Conservation (phyloP, 345 rosid genomes). For the Heritiera fomes region DNA sequence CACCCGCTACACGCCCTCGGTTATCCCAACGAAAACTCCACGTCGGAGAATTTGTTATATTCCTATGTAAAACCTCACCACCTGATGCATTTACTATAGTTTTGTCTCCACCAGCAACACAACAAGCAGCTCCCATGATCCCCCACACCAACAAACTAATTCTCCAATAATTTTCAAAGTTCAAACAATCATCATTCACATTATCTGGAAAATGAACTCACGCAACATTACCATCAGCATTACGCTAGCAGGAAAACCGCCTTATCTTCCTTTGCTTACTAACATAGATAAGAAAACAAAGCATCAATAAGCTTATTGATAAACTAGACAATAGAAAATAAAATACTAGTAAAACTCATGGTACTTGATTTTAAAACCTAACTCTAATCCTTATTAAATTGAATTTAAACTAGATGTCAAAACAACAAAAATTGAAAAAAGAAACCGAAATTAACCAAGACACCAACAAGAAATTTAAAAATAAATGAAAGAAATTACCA, state of each 20-base stretch:
- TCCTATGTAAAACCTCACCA: slow-evolving; percentile 60
- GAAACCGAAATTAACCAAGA: not conserved
- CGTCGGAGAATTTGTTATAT: slow-evolving; percentile 74
- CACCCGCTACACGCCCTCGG: slow-evolving; percentile 96
- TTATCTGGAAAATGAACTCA: slow-evolving; percentile 17
- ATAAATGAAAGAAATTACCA: not conserved
- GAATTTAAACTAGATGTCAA: not conserved
- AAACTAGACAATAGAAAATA: not conserved
- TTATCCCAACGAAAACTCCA: slow-evolving; percentile 98
- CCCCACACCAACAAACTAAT: slow-evolving; percentile 25
- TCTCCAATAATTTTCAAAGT: slow-evolving; percentile 10
- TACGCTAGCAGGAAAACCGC: slow-evolving; percentile 6
- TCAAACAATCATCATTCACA: slow-evolving; percentile 32
- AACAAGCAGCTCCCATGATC: slow-evolving; percentile 92
- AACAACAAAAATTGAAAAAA: not conserved
- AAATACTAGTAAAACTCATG: not conserved
- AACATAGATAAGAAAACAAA: slow-evolving; percentile 1
- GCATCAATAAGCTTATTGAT: not conserved
- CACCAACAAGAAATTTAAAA: not conserved
- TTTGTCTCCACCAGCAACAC: slow-evolving; percentile 95
- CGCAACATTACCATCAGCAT: slow-evolving; percentile 14
- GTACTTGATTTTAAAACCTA: slow-evolving; percentile 3
- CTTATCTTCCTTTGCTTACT: not conserved
- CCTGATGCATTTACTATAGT: slow-evolving; percentile 61
- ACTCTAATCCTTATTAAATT: not conserved